phyloP scores from a whole-genome alignment of 140 eudicot genomes.

The Oenanthe javanica region DNA sequence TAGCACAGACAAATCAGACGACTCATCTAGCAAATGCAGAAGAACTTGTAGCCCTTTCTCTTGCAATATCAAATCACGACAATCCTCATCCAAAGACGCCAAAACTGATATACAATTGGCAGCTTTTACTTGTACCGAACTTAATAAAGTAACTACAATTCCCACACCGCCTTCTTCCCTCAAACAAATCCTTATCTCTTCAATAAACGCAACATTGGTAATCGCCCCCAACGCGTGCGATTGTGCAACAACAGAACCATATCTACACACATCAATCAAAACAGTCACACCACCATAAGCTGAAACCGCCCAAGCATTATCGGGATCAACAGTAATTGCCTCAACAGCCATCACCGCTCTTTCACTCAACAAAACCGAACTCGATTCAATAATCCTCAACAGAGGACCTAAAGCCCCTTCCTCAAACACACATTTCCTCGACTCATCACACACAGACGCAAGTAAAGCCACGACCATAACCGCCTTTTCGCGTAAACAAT shows the following conservation, averaged over 20 bases:
- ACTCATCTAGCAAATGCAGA: slow-evolving; percentile 45
- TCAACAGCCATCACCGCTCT: slow-evolving; percentile 71
- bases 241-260: slow-evolving; percentile 53
- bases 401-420: slow-evolving; percentile 78
- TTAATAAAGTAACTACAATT: slow-evolving; percentile 36
- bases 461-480: slow-evolving; percentile 51
- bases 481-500: slow-evolving; percentile 46
- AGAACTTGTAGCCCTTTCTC: slow-evolving; percentile 52
- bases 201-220: slow-evolving; percentile 49
- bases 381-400: slow-evolving; percentile 49
- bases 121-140: slow-evolving; percentile 49
- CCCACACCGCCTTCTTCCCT: slow-evolving; percentile 67
- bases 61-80: slow-evolving; percentile 36
- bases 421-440: slow-evolving; percentile 58
- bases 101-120: slow-evolving; percentile 59
- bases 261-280: slow-evolving; percentile 53
- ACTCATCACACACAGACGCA: slow-evolving; percentile 43
- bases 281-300: slow-evolving; percentile 76
- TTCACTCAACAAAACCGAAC: slow-evolving; percentile 49
- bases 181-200: slow-evolving; percentile 46
- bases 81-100: slow-evolving; percentile 47
- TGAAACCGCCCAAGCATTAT: slow-evolving; percentile 76
- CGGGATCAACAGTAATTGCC: slow-evolving; percentile 60
- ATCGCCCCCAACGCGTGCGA: slow-evolving; percentile 66
- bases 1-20: slow-evolving; percentile 39